These are phyloP conservation scores for Chaetomium tenue DNA, from an alignment of 495 filamentous ascomycete species.

Conservation along the genomic window DNA sequence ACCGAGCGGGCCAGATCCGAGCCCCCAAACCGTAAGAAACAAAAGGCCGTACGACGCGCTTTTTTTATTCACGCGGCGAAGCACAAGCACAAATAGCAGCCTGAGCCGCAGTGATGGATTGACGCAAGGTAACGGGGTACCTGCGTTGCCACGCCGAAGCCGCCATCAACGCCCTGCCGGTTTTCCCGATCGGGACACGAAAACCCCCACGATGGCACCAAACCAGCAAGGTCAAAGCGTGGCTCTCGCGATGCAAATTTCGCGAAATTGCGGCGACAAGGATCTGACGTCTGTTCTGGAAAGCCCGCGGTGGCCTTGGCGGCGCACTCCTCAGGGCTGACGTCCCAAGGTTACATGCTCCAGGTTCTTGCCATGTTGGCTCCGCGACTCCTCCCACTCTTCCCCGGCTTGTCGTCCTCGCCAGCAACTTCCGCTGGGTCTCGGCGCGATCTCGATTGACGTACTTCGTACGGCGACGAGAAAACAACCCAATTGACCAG, in stretches of 20 bases:
- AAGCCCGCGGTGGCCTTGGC: slow-evolving; percentile 18
- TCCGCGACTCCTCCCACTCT: slow-evolving; percentile 6
- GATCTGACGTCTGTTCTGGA: slow-evolving; percentile 25
- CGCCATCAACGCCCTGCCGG: not conserved
- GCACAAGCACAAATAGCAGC: not conserved
- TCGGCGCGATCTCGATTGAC: slow-evolving; percentile 20
- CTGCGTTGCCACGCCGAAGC: not conserved
- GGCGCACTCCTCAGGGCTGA: slow-evolving; percentile 13
- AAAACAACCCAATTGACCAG: slow-evolving; percentile 1
- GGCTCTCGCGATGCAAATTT: slow-evolving; percentile 28
- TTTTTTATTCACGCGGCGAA: not conserved
- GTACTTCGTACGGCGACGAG: not conserved
- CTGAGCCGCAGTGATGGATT: not conserved
- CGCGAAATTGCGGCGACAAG: slow-evolving; percentile 32
- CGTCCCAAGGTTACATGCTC: slow-evolving; percentile 8
- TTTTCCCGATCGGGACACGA: slow-evolving; percentile 10
- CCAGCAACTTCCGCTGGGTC: slow-evolving; percentile 8
- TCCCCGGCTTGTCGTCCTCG: not conserved
- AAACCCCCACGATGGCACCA: slow-evolving; percentile 15
- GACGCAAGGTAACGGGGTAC: not conserved
- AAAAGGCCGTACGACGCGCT: not conserved
- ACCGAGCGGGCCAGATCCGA: not conserved
- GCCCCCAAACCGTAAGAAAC: not conserved
- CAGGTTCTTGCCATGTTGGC: not conserved
- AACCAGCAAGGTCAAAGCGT: slow-evolving; percentile 29